A percentile compares a stretch with the other conserved stretches of the same genome.
Conservation (phyloP, 2,329 filamentous ascomycete genomes). For the Coleophoma eucalyptorum region DNA sequence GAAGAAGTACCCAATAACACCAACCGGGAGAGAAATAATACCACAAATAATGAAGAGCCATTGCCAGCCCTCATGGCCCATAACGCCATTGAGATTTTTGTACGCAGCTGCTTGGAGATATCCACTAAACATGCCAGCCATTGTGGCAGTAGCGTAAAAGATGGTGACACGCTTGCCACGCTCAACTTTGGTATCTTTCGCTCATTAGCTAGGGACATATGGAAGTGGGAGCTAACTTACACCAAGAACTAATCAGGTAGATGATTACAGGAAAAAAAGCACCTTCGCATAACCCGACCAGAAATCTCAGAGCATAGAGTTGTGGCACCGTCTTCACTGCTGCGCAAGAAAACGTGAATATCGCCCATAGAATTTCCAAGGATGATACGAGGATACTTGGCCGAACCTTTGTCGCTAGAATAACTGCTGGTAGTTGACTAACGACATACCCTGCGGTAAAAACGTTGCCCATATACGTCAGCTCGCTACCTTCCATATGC, state of each 20-base stretch:
- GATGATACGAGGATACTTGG: constrained; percentile 20
- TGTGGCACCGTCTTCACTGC: constrained; percentile 28
- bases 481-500: constrained; percentile 45
- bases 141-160: constrained; percentile 47
- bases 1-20: constrained; percentile 44
- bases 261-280: constrained; percentile 23
- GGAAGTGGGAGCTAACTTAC: too few relatives aligned
- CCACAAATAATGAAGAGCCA: constrained; percentile 48
- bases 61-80: constrained; percentile 35
- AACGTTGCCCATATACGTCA: constrained; percentile 47
- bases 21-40: constrained; percentile 49
- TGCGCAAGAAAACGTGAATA: constrained; percentile 18
- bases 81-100: constrained; percentile 30
- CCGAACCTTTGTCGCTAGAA: constrained; percentile 14
- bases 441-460: constrained; percentile 41
- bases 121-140: constrained; percentile 42
- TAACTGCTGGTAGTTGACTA: constrained; percentile 16
- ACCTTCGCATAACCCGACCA: constrained; percentile 33
- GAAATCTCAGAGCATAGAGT: constrained; percentile 38
- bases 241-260: constrained; percentile 42
- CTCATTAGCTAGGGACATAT: too few relatives aligned
- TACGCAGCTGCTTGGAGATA: constrained; percentile 39
- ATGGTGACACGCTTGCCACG: constrained; percentile 51
- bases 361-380: constrained; percentile 18
- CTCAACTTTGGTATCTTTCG: constrained; percentile 30